phyloP scores from a whole-genome alignment of 257 asterid species.

The Lavandula angustifolia region DNA sequence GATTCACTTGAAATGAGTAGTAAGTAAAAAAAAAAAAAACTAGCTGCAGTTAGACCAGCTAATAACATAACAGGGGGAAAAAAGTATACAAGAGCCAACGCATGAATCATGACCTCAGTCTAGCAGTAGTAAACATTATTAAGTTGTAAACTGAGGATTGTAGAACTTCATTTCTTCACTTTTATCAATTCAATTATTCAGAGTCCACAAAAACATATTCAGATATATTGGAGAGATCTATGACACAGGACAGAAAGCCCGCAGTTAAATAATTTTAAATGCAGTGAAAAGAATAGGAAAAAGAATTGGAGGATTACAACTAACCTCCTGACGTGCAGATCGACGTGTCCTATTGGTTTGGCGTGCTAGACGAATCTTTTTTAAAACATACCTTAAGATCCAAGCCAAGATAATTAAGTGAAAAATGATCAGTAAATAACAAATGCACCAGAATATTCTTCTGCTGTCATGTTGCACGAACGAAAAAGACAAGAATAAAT shows the following conservation, averaged over 20 bases:
- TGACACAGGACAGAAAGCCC: constrained; percentile 3
- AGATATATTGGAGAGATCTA: background rate
- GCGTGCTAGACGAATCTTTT: constrained; percentile 94
- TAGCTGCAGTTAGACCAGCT: background rate
- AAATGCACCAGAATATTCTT: constrained; percentile 14
- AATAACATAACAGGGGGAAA: background rate
- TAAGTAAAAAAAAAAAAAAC: background rate
- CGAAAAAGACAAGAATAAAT: constrained; percentile 8
- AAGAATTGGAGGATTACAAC: constrained; percentile 19
- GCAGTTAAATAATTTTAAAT: background rate
- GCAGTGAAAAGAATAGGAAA: background rate
- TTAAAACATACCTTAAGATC: constrained; percentile 69
- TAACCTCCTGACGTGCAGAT: constrained; percentile 95
- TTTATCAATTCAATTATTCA: constrained; percentile 2
- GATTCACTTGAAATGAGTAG: background rate
- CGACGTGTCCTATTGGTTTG: constrained; percentile 93
- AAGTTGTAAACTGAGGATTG: background rate
- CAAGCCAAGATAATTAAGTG: constrained; percentile 24
- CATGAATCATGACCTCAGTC: background rate
- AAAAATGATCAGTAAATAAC: constrained; percentile 25
- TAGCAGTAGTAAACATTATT: background rate
- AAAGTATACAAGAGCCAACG: background rate
- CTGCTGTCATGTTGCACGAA: constrained; percentile 10
- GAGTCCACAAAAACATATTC: background rate
- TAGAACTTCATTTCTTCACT: background rate